These are phyloP conservation scores for Punica granatum DNA, from an alignment of 345 rosid genomes.

Conservation along the genomic window DNA sequence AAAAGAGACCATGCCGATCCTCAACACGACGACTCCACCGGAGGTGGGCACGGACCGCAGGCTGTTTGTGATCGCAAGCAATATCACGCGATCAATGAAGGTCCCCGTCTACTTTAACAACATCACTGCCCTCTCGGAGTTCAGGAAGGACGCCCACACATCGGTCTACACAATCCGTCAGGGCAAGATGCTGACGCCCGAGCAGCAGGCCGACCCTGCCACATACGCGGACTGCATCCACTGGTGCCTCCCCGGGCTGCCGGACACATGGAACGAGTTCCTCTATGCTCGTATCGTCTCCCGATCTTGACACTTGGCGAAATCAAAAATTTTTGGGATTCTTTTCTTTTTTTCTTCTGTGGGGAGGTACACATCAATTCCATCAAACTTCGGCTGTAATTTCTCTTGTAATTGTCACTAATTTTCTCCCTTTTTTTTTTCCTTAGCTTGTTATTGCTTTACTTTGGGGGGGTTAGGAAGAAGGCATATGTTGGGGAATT, in stretches of 20 bases:
- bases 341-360: background rate
- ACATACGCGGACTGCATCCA: conserved; percentile 92
- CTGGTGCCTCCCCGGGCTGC: conserved; percentile 96
- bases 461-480: background rate
- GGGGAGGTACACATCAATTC: background rate
- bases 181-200: conserved; percentile 68
- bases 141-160: conserved; percentile 88
- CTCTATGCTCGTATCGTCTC: conserved; percentile 65
- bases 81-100: conserved; percentile 43
- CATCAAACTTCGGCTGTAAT: background rate
- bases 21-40: conserved; percentile 40
- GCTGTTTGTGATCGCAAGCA: conserved; percentile 36
- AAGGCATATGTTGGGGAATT: background rate
- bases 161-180: conserved; percentile 72
- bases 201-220: conserved; percentile 70
- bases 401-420: background rate
- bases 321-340: background rate
- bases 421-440: background rate
- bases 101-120: conserved; percentile 55
- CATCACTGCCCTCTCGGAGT: conserved; percentile 71
- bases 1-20: conserved; percentile 55
- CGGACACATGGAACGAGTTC: conserved; percentile 93
- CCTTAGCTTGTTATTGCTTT: background rate
- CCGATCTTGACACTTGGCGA: conserved; percentile 33
- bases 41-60: conserved; percentile 73